Percentiles rank a stretch among this genome's conserved stretches.
These are phyloP conservation scores for Aspergillus sclerotiicarbonarius DNA, from an alignment of 495 filamentous ascomycete species.

Conservation along the genomic window DNA sequence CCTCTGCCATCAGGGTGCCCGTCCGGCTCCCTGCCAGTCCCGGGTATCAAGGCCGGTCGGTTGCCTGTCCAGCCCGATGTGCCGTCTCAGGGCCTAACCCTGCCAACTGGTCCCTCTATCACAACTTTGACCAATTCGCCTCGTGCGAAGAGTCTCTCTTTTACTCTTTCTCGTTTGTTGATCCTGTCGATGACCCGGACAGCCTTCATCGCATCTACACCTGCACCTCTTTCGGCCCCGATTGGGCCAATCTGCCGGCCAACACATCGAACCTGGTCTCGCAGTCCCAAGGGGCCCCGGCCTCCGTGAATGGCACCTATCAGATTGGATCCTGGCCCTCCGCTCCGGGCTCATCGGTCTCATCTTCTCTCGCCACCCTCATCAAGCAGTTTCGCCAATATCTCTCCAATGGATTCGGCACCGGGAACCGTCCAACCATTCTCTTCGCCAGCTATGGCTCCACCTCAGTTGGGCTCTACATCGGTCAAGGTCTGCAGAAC, in stretches of 20 bases:
- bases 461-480: slow-evolving; percentile 24
- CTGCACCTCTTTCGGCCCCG: slow-evolving; percentile 31
- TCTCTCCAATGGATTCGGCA: slow-evolving; percentile 16
- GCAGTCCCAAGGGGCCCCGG: slow-evolving; percentile 8
- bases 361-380: slow-evolving; percentile 16
- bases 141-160: slow-evolving; percentile 29
- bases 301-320: slow-evolving; percentile 18
- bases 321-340: slow-evolving; percentile 25
- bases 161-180: slow-evolving; percentile 30
- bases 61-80: slow-evolving; percentile 32
- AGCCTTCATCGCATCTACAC: slow-evolving; percentile 28
- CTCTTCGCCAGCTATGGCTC: slow-evolving; percentile 21
- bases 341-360: slow-evolving; percentile 12
- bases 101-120: slow-evolving; percentile 34
- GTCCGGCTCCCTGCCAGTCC: slow-evolving; percentile 18
- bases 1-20: slow-evolving; percentile 1
- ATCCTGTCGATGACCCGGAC: slow-evolving; percentile 27
- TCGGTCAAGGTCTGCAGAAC: slow-evolving; percentile 28
- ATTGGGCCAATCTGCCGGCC: slow-evolving; percentile 14
- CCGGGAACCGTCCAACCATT: slow-evolving; percentile 12
- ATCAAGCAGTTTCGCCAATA: slow-evolving; percentile 27
- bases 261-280: slow-evolving; percentile 1
- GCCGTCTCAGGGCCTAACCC: slow-evolving; percentile 26
- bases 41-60: slow-evolving; percentile 16
- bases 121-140: slow-evolving; percentile 21